Percentiles rank a stretch among this genome's conserved stretches.
phyloP scores from a whole-genome alignment of 257 asterid genomes.

The Solanum clarkiae region DNA sequence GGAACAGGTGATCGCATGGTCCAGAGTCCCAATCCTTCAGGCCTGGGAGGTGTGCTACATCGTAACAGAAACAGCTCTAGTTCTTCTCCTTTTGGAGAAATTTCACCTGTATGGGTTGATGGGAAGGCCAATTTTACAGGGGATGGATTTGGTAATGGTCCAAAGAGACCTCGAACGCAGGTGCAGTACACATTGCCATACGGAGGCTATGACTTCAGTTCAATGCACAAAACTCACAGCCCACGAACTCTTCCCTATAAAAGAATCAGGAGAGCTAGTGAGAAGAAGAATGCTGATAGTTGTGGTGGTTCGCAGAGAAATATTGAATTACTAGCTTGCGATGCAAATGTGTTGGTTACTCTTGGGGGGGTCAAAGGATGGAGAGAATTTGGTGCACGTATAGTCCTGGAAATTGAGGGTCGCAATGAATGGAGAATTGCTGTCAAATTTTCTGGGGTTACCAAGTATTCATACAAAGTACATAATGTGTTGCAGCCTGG shows the following conservation, averaged over 20 bases:
- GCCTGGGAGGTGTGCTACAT: slow-evolving; percentile 27
- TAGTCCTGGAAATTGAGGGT: slow-evolving; percentile 63
- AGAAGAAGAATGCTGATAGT: slow-evolving; percentile 55
- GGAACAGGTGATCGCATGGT: slow-evolving; percentile 23
- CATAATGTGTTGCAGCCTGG: slow-evolving; percentile 75
- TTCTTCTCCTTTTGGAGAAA: slow-evolving; percentile 43
- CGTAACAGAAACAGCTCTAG: slow-evolving; percentile 33
- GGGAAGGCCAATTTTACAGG: slow-evolving; percentile 34
- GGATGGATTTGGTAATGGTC: slow-evolving; percentile 63
- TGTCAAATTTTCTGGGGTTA: slow-evolving; percentile 61
- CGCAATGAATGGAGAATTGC: slow-evolving; percentile 83
- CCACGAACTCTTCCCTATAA: slow-evolving; percentile 59
- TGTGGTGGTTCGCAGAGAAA: slow-evolving; percentile 44
- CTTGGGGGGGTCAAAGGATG: slow-evolving; percentile 76
- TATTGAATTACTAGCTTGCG: slow-evolving; percentile 41
- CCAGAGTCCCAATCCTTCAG: slow-evolving; percentile 26
- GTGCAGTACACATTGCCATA: slow-evolving; percentile 79
- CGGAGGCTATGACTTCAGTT: slow-evolving; percentile 39
- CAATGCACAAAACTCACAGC: slow-evolving; percentile 40
- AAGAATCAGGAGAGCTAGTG: slow-evolving; percentile 82
- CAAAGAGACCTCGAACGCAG: slow-evolving; percentile 87
- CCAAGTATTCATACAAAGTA: slow-evolving; percentile 67
- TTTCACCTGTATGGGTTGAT: slow-evolving; percentile 46
- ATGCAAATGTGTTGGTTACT: slow-evolving; percentile 71
- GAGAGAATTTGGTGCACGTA: slow-evolving; percentile 76